A percentile compares a stretch with the other conserved stretches of the same genome.
Evolutionary conservation across 2,329 filamentous ascomycete species (phyloP).

Genomic region (Fusarium sp.): DNA sequence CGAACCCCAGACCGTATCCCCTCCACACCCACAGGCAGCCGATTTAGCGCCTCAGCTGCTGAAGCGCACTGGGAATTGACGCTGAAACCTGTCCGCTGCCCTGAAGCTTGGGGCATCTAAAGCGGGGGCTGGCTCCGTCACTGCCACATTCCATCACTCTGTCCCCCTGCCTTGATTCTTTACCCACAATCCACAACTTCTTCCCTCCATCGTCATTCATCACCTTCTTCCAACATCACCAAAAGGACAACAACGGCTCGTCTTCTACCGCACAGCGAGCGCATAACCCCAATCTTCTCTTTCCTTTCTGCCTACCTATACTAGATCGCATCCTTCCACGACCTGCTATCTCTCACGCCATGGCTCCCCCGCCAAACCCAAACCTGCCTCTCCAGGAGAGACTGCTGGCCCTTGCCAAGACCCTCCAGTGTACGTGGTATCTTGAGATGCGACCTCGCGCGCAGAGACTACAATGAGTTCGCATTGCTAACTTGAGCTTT

Average conservation of each 20-base stretch:
- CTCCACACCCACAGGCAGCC: constrained; percentile 17
- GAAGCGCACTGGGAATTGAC: constrained; percentile 15
- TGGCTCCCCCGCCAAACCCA: constrained; percentile 80
- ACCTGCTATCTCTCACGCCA: constrained; percentile 40
- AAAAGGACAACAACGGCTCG: constrained; percentile 8
- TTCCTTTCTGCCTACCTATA: neutral
- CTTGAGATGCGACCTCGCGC: constrained; percentile 18
- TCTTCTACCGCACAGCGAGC: constrained; percentile 7
- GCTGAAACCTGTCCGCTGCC: constrained; percentile 30
- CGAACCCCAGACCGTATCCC: constrained; percentile 12
- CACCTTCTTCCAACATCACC: constrained; percentile 19
- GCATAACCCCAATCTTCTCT: neutral
- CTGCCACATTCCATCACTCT: constrained; percentile 35
- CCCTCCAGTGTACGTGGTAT: constrained; percentile 82
- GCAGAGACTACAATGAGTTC: constrained; percentile 11
- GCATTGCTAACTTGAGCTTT: constrained; percentile 40
- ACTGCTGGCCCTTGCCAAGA: constrained; percentile 82
- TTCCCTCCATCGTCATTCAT: constrained; percentile 30
- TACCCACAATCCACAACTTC: constrained; percentile 28
- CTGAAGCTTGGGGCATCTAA: constrained; percentile 35
- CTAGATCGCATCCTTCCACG: constrained; percentile 9
- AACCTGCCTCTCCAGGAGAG: constrained; percentile 78
- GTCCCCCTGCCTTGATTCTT: constrained; percentile 35
- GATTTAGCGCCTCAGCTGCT: constrained; percentile 27
- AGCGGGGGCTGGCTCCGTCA: constrained; percentile 38